A percentile compares a stretch with the other conserved stretches of the same genome.
These are phyloP conservation scores for Xenoacremonium recifei DNA, from an alignment of 2,329 filamentous ascomycete genomes.

Conservation along the genomic window DNA sequence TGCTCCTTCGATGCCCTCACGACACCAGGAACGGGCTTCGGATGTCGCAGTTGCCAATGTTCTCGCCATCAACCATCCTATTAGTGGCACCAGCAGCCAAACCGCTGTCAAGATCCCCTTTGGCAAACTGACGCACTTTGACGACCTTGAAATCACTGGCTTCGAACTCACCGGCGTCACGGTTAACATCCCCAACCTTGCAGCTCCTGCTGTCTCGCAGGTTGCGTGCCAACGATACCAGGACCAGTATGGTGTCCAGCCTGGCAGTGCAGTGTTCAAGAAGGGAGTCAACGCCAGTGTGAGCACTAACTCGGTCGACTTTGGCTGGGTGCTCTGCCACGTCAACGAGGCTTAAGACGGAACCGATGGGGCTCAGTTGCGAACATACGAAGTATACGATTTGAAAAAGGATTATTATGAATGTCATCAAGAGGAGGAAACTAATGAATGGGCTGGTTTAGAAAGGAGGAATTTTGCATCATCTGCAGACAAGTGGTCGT, in stretches of 20 bases:
- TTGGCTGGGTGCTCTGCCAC: slow-evolving; percentile 18
- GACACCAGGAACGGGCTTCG: neutral
- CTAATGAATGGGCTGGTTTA: too few species aligned
- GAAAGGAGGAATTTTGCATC: too few species aligned
- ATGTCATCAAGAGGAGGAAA: too few species aligned
- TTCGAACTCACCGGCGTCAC: slow-evolving; percentile 4
- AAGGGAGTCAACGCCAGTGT: slow-evolving; percentile 3
- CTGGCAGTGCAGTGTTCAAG: slow-evolving; percentile 9
- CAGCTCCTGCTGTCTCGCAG: neutral
- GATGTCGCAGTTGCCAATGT: slow-evolving; percentile 2
- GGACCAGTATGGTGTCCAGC: slow-evolving; percentile 10
- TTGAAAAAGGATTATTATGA: too few species aligned
- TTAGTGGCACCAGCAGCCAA: slow-evolving; percentile 1
- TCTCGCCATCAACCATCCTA: slow-evolving; percentile 9
- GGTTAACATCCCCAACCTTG: slow-evolving; percentile 4
- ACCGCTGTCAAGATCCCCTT: slow-evolving; percentile 10
- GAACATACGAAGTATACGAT: too few species aligned
- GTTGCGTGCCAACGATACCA: slow-evolving; percentile 17
- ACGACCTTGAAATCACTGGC: slow-evolving; percentile 3
- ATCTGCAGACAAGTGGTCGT: too few species aligned
- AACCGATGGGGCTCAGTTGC: too few species aligned
- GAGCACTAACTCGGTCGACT: slow-evolving; percentile 13
- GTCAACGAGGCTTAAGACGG: too few species aligned
- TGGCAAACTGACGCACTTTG: neutral
- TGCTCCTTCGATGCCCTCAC: neutral